A percentile compares a stretch with the other conserved stretches of the same genome.
phyloP scores from a whole-genome alignment of 2,329 filamentous ascomycete genomes.

The Penicillium corylophilum region DNA sequence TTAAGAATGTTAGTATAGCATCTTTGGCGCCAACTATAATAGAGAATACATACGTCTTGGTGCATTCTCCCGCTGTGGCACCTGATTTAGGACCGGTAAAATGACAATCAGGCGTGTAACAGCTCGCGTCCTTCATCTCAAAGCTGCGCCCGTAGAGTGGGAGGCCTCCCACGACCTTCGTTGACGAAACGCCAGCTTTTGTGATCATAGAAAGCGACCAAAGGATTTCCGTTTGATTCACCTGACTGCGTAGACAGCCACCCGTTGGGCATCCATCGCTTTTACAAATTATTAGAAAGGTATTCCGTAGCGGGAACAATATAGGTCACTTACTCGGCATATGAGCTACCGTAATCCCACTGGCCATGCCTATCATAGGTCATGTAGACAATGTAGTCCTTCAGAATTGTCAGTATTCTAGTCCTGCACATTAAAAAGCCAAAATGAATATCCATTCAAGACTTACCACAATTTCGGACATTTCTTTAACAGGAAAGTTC shows the following conservation, averaged over 20 bases:
- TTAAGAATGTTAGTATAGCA: no score
- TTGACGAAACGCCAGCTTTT: neutral
- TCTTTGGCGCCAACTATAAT: no score
- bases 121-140: neutral
- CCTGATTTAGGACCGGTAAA: neutral
- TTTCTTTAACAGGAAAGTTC: conserved; percentile 29
- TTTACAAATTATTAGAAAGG: no score
- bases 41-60: neutral
- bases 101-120: neutral
- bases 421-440: no score
- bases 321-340: no score
- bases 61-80: neutral
- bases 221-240: conserved; percentile 3
- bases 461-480: conserved; percentile 7
- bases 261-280: neutral
- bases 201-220: neutral
- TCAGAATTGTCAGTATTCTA: no score
- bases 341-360: conserved; percentile 1
- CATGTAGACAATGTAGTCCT: conserved; percentile 8
- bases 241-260: conserved; percentile 2
- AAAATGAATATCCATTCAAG: no score
- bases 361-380: conserved; percentile 6
- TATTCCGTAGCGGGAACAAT: no score
- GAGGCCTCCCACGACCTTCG: neutral
- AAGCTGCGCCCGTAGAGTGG: neutral